Evolutionary conservation across 345 rosid species (phyloP).

Genomic region (Toxicodendron radicans): DNA sequence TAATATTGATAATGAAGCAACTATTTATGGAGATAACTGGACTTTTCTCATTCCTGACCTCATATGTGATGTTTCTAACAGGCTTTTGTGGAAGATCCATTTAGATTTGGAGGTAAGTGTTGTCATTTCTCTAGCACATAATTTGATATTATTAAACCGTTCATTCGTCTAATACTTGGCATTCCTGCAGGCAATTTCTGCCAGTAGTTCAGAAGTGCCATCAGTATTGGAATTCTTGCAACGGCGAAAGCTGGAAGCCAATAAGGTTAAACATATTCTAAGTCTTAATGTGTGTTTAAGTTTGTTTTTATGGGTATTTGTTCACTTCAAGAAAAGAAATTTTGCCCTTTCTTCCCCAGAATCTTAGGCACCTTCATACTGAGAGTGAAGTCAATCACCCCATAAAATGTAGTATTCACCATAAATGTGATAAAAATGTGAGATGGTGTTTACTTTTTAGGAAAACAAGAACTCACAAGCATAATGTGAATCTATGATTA

Average conservation of each 20-base stretch:
- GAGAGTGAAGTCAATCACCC: neutral
- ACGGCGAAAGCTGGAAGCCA: conserved; percentile 84
- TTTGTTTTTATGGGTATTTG: neutral
- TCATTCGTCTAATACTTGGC: conserved; percentile 4
- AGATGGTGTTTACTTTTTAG: neutral
- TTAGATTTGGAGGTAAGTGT: conserved; percentile 83
- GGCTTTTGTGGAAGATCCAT: conserved; percentile 84
- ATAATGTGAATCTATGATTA: neutral
- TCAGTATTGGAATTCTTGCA: conserved; percentile 87
- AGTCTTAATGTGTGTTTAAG: neutral
- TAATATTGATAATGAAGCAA: conserved; percentile 49
- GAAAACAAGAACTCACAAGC: neutral
- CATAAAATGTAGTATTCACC: neutral
- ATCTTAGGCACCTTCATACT: neutral
- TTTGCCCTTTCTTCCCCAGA: neutral
- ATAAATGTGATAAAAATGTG: neutral
- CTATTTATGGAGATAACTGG: conserved; percentile 87
- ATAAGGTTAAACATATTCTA: conserved; percentile 56
- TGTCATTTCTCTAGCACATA: conserved; percentile 6
- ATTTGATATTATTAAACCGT: neutral
- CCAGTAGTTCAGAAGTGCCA: conserved; percentile 92
- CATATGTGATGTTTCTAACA: conserved; percentile 67
- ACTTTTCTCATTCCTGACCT: conserved; percentile 90
- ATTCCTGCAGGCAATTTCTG: conserved; percentile 79
- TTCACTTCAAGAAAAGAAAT: neutral